Evolutionary conservation across 768 basidiomycete species (phyloP), one percentile per base, ranked within the genome.

Genomic region (Antrodiella citrinella): DNA sequence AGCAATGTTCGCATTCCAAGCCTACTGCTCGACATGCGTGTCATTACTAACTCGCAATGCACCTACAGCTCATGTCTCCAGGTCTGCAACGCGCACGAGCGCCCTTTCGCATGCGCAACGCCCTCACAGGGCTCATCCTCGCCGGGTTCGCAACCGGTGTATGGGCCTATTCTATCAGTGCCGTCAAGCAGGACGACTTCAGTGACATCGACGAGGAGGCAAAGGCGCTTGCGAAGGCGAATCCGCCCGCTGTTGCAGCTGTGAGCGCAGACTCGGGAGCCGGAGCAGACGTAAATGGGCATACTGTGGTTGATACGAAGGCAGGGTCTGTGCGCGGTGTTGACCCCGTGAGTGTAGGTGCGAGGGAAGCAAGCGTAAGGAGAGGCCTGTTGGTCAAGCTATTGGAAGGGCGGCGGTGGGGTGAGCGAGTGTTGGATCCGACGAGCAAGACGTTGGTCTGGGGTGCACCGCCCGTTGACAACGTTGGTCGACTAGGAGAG

Each of bases 171-270:
- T 93, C 92, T 15, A 95, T 98, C 61, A 79, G 81, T 24, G 93
- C 92, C 23, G 93, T 97, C 49, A 91, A 86, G 62, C 93, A 97
- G 62, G 93, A 96, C 62, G 82, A 86, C 38, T 96, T 95, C 62
- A 82, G 86, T 56, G 90, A 91, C 63, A 74, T 90, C 39, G 88
- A 90, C 59, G 85, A 87, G 54, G 86, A 88, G 61, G 89, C 82
- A 23, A 70, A 69, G 53, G 76, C 76, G 39, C 72, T 84, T 58
- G 30, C 30, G 54, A 85, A 88, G 61, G 89, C 82, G 24, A 70
- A 69, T 52, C 76, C 76, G 39, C 72, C 84, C 59, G 75, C 35
- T 38, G 35, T 18, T 38, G 10, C 35, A 38, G 35, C 35, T 10
- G 18, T 10, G 35, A 38, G 18, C 10, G 35, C 10, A 18, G 35